Percentiles rank a stretch among this genome's conserved stretches.
Conservation (phyloP, 139 green algal genomes). For the Ettlia oleoabundans region DNA sequence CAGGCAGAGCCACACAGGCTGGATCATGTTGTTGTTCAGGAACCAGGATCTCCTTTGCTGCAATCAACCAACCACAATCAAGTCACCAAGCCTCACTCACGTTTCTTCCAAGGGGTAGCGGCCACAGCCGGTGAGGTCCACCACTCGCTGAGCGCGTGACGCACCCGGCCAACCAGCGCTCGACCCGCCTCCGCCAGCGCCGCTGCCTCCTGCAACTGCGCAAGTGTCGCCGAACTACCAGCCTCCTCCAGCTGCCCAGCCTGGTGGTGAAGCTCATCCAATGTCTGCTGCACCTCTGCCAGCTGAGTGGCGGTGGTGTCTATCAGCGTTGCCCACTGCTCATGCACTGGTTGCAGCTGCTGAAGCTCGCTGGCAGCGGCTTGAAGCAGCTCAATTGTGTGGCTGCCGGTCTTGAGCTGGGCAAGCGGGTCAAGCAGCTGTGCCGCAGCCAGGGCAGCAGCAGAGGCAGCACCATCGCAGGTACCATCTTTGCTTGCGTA, state of each 20-base stretch:
- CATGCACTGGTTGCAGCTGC: not conserved
- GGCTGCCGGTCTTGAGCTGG: not conserved
- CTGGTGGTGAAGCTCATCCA: not conserved
- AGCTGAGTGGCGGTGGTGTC: not conserved
- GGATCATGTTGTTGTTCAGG: no score
- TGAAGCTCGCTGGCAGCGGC: not conserved
- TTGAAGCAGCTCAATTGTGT: not conserved
- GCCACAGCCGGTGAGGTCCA: constrained; percentile 16
- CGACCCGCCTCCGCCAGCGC: not conserved
- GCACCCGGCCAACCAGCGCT: not conserved
- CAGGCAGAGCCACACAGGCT: no score
- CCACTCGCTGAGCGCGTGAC: constrained; percentile 22
- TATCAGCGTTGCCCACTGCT: constrained; percentile 10
- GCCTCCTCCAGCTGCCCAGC: not conserved
- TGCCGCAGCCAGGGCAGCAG: not conserved
- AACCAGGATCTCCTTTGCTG: no score
- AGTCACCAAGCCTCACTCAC: not conserved
- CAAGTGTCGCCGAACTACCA: not conserved
- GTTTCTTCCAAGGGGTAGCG: constrained; percentile 5
- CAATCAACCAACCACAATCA: not conserved
- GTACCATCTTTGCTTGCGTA: not conserved
- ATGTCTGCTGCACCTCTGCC: not conserved
- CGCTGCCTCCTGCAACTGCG: not conserved
- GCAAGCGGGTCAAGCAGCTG: constrained; percentile 1
- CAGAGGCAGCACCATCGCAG: no score